A percentile compares a stretch with the other conserved stretches of the same genome.
These are phyloP conservation scores for Ochromonas danica DNA, from an alignment of 108 stramenopile species.

Conservation along the genomic window DNA sequence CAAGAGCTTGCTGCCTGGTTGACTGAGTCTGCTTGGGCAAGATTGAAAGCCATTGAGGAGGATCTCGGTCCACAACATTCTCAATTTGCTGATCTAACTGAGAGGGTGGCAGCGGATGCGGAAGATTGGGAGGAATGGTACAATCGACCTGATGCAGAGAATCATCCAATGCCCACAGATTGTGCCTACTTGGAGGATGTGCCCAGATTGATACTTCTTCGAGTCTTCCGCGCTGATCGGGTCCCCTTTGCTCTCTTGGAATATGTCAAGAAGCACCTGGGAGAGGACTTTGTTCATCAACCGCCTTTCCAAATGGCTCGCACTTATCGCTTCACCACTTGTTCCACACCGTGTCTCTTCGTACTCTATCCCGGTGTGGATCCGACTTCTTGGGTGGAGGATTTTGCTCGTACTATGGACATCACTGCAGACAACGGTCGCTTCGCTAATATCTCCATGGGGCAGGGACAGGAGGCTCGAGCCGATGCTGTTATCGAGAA, in stretches of 20 bases:
- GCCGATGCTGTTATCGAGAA: constrained; percentile 51
- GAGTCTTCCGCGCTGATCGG: constrained; percentile 60
- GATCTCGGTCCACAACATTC: constrained; percentile 25
- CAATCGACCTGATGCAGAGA: constrained; percentile 40
- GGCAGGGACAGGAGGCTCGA: constrained; percentile 63
- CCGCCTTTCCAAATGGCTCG: constrained; percentile 29
- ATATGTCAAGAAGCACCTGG: constrained; percentile 2
- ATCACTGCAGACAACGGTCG: constrained; percentile 20
- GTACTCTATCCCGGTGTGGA: constrained; percentile 61
- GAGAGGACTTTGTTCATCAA: constrained; percentile 29
- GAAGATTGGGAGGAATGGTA: constrained; percentile 59
- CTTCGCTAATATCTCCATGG: constrained; percentile 58
- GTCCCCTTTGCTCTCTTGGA: constrained; percentile 42
- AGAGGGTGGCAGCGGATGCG: constrained; percentile 40
- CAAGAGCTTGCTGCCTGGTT: constrained; percentile 24
- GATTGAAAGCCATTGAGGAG: constrained; percentile 34
- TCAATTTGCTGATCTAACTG: constrained; percentile 40
- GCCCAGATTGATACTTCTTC: constrained; percentile 49
- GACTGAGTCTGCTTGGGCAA: constrained; percentile 18
- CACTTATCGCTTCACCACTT: constrained; percentile 38
- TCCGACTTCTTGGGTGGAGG: constrained; percentile 34
- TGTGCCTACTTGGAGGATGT: constrained; percentile 37
- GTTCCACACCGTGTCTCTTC: constrained; percentile 59
- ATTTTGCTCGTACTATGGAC: not conserved
- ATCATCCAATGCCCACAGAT: constrained; percentile 43